These are phyloP conservation scores for Solanum hybrid DNA, from an alignment of 305 asterid species.

Conservation along the genomic window DNA sequence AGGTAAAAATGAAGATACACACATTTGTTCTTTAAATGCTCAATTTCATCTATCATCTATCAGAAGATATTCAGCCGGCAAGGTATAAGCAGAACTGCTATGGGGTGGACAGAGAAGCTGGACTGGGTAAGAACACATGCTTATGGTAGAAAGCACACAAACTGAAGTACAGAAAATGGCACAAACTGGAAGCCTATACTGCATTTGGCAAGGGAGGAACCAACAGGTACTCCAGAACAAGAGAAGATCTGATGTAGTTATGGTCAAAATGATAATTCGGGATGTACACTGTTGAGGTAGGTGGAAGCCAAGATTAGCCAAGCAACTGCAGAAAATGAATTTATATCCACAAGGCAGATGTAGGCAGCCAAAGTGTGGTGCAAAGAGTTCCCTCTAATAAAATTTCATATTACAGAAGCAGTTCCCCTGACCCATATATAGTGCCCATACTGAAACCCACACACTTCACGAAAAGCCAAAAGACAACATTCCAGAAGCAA, in stretches of 20 bases:
- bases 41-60: not conserved
- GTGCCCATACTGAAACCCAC: not conserved
- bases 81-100: not conserved
- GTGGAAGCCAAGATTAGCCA: not conserved
- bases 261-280: not conserved
- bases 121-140: not conserved
- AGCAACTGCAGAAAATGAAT: not conserved
- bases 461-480: not conserved
- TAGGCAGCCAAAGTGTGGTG: not conserved
- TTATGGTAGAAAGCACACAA: not conserved
- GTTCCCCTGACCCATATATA: not conserved
- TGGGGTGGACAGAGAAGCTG: not conserved
- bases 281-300: not conserved
- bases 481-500: not conserved
- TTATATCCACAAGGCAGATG: not conserved
- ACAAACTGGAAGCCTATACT: not conserved
- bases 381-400: not conserved
- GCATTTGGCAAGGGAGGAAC: not conserved
- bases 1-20: not conserved
- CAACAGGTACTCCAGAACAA: not conserved
- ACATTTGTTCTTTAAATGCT: not conserved
- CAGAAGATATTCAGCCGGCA: not conserved
- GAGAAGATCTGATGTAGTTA: not conserved
- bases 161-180: not conserved
- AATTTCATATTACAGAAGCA: not conserved